Evolutionary conservation across 305 asterid species (phyloP).

Genomic region (Fraxinus nigra): DNA sequence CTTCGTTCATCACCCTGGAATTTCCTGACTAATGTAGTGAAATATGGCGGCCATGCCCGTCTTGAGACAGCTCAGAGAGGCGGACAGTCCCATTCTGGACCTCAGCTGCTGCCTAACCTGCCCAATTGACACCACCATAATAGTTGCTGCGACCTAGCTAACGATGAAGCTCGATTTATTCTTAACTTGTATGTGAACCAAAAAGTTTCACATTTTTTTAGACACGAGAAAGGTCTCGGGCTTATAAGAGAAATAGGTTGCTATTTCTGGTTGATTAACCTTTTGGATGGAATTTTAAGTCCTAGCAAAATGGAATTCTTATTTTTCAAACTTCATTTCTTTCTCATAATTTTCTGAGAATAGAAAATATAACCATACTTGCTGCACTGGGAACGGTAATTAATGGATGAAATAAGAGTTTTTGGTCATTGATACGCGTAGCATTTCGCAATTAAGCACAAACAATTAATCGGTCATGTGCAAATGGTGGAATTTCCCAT

Average conservation of each 20-base stretch:
- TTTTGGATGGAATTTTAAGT: not conserved
- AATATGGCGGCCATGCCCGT: not conserved
- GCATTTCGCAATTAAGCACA: not conserved
- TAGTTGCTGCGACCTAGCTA: not conserved
- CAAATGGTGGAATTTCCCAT: too few species aligned
- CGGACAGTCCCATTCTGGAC: not conserved
- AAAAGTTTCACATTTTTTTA: not conserved
- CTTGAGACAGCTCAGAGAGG: not conserved
- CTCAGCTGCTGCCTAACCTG: not conserved
- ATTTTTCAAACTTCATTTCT: not conserved
- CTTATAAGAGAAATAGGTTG: not conserved
- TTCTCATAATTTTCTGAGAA: not conserved
- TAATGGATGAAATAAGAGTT: not conserved
- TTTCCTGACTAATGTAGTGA: not conserved
- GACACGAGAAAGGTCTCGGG: not conserved
- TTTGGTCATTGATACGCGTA: not conserved
- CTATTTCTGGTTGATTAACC: not conserved
- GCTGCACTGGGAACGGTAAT: not conserved
- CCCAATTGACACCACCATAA: not conserved
- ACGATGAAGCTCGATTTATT: not conserved
- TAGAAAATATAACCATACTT: not conserved
- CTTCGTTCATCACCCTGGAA: not conserved
- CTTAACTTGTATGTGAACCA: not conserved
- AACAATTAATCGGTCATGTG: not conserved
- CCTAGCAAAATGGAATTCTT: too few species aligned